Base-by-base conservation (phyloP, 2,329 filamentous ascomycete genomes). In the Ophiosphaerella korrae region DNA sequence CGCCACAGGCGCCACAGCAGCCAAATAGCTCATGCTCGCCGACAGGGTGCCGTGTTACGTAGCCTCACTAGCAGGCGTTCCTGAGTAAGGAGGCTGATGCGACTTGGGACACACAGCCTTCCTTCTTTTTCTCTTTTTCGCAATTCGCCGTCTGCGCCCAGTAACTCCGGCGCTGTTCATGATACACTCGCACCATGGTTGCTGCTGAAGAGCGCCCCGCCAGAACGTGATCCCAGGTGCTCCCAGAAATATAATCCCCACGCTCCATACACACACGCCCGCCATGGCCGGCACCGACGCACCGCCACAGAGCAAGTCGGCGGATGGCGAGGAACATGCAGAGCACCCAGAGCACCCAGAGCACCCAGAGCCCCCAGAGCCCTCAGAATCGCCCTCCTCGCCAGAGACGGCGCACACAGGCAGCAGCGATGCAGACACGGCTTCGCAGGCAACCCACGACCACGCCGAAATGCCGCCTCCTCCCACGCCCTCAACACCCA, bases 211-310 rank as follows among this genome's bases (percentile, higher is more conserved):
- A 42, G 55, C 40, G 50, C 54, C 57, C 62, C 61, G 50, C 58
- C 56, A 47, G 54, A 48, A 37, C 49, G 42, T 57, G 51, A 64
- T 58, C 52, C 7, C 7, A 29, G 55, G 56, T 52, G 43, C 52
- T 52, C 49, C 43, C 50, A 53, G 40, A 52, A 54, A 57, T 42
- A 56, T 38, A 51, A 57, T 53, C 54, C 37, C 45, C 50, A 23
- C 44, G 45, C 42, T 48, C 50, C n/a, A n/a, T n/a, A 52, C 54
- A 47, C 52, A 52, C 55, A 47, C 42, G 39, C 42, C 48, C 62
- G 65, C 62, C 55, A 74, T 74, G 72, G 68, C 72, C 65, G 68
- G 70, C 65, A 56, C 58, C 57, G 61, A 63, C 21, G 29, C 55
- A 33, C 51, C 57, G 37, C 62, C 60, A 41, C 18, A 50, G 44